phyloP scores from a whole-genome alignment of 306 rosid genomes.

The Rosa rugosa region DNA sequence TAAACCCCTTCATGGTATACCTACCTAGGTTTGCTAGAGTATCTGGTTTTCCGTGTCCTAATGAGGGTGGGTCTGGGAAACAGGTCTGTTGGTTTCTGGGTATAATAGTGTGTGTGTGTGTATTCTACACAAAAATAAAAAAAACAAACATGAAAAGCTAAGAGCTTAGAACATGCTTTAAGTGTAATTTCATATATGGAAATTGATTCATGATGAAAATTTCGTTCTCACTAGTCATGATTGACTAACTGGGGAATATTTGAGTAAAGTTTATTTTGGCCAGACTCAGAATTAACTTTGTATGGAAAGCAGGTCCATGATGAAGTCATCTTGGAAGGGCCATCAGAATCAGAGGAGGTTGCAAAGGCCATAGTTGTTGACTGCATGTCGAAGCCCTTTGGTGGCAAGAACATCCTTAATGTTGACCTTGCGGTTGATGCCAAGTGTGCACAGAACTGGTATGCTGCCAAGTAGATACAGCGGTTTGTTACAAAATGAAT shows the following conservation, averaged over 20 bases:
- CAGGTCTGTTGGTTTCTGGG: neutral
- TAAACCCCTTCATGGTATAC: neutral
- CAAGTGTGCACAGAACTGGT: slow-evolving; percentile 89
- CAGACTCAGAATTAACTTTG: slow-evolving; percentile 4
- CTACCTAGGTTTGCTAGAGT: neutral
- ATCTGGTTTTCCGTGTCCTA: neutral
- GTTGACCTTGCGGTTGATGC: slow-evolving; percentile 89
- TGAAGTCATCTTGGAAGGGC: slow-evolving; percentile 97
- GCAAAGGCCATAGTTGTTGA: slow-evolving; percentile 87
- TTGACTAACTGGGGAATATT: neutral
- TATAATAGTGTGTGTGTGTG: neutral
- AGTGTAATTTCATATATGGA: neutral
- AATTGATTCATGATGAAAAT: neutral
- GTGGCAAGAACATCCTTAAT: slow-evolving; percentile 64
- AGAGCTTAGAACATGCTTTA: neutral
- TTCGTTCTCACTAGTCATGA: neutral
- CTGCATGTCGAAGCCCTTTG: slow-evolving; percentile 87
- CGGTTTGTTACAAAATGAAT: neutral
- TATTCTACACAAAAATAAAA: neutral
- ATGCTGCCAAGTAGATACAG: slow-evolving; percentile 58
- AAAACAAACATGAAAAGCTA: neutral
- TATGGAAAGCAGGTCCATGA: slow-evolving; percentile 71
- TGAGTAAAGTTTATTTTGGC: neutral
- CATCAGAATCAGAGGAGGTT: slow-evolving; percentile 71
- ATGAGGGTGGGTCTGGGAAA: neutral